phyloP scores from a whole-genome alignment of 306 rosid genomes.

The Abrus pulchellus region DNA sequence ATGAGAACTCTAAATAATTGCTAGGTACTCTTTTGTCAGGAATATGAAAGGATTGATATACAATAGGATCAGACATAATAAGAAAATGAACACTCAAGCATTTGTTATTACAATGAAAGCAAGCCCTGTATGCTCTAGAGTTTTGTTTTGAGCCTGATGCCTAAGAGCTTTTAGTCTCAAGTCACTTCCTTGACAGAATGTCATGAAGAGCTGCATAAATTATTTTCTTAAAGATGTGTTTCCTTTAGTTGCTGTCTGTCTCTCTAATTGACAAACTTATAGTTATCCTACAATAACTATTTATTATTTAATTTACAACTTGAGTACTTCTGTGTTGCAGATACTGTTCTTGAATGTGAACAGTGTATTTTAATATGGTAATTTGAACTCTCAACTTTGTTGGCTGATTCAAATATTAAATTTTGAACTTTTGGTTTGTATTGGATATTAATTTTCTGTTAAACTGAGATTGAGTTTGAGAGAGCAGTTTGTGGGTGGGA shows the following conservation, averaged over 20 bases:
- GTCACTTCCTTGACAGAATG: not conserved
- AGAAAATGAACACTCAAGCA: conserved; percentile 26
- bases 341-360: not conserved
- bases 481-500: conserved; percentile 9
- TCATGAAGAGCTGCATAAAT: not conserved
- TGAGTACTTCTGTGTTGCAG: not conserved
- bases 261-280: not conserved
- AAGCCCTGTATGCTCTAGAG: conserved; percentile 15
- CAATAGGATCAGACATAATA: conserved; percentile 13
- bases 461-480: conserved; percentile 18
- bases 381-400: conserved; percentile 19
- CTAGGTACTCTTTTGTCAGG: not conserved
- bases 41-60: not conserved
- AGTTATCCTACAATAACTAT: not conserved
- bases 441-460: conserved; percentile 23
- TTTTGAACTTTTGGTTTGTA: conserved; percentile 21
- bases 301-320: conserved; percentile 29
- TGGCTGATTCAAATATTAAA: not conserved
- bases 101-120: conserved; percentile 3
- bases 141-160: conserved; percentile 20
- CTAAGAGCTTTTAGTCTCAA: conserved; percentile 23
- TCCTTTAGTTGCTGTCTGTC: not conserved
- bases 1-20: not conserved
- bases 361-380: not conserved
- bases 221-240: not conserved